Base-by-base conservation (phyloP, 129 eudicot species). In the Chrysanthemum makinoi region DNA sequence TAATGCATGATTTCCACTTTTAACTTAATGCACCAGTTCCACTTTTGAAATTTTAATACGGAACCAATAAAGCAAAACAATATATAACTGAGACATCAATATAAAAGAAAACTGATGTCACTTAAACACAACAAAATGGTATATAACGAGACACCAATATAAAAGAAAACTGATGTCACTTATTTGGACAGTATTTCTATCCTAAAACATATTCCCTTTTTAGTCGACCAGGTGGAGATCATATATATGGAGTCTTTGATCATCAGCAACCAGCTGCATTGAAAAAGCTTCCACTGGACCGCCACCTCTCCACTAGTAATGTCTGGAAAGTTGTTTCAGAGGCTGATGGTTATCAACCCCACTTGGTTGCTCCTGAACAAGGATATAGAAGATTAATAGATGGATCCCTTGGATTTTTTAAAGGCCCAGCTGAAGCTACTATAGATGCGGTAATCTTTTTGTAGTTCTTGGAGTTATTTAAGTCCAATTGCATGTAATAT, bases 271-370 rank as follows among this genome's bases (percentile, higher is more conserved):
- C 99, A 48, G 99, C 97, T 22, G 99, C 99, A 48, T 72, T 94
- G 65, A 94, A 94, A 80, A 94, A 94, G 84, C 99, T 94, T 70
- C 99, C 99, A 49, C 72, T 94, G 64, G 97, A 94, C 83, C 99
- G 99, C 30, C 99, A 94, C 83, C 94, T 94, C 24, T 94, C 99
- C 10, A 75, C 77, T 72, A 86, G 77, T 72, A 94, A 94, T 53
- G 97, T 94, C 64, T 79, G 87, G 35, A 94, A 88, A 86, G 94
- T 94, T 61, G 88, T 94, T 70, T 79, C 99, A 11, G 99, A 94
- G 80, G 99, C 99, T 70, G 99, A 94, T 87, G 99, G 99, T 68
- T 94, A 94, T 80, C 99, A 94, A 68, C 97, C 99, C 70, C 99
- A 94, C 75, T 79, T 94, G 73, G 84, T 94, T 78, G 99, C 99